phyloP scores from a whole-genome alignment of 441 rosid species.

The Gossypium trilobum region DNA sequence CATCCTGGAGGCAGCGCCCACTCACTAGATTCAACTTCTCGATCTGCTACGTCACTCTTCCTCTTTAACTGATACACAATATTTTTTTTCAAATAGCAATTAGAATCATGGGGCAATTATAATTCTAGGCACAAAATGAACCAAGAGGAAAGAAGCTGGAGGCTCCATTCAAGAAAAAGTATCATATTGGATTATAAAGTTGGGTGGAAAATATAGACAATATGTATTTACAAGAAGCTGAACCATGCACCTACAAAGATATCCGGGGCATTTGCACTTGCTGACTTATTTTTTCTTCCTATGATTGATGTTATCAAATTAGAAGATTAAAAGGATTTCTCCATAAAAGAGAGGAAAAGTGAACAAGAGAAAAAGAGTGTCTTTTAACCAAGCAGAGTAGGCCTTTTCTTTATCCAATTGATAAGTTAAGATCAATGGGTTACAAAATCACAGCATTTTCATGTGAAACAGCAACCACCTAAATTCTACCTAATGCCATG shows the following conservation, averaged over 20 bases:
- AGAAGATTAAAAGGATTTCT: background rate
- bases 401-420: background rate
- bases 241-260: background rate
- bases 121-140: background rate
- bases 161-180: background rate
- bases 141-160: background rate
- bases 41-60: slow-evolving; percentile 52
- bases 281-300: background rate
- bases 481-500: background rate
- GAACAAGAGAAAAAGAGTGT: background rate
- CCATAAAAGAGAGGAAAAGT: background rate
- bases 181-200: background rate
- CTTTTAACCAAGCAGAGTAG: background rate
- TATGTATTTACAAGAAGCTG: background rate
- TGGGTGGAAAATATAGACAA: background rate
- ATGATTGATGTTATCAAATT: background rate
- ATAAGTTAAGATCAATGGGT: background rate
- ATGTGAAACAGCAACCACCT: background rate
- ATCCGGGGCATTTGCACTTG: background rate
- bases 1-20: slow-evolving; percentile 40
- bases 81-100: slow-evolving; percentile 7
- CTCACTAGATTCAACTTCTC: slow-evolving; percentile 45
- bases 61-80: slow-evolving; percentile 49
- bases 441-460: background rate
- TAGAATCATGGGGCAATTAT: slow-evolving; percentile 7